Evolutionary conservation across 106 monocot species (phyloP), one percentile per base, ranked within the genome.

Genomic region (Apostasia ramifera): DNA sequence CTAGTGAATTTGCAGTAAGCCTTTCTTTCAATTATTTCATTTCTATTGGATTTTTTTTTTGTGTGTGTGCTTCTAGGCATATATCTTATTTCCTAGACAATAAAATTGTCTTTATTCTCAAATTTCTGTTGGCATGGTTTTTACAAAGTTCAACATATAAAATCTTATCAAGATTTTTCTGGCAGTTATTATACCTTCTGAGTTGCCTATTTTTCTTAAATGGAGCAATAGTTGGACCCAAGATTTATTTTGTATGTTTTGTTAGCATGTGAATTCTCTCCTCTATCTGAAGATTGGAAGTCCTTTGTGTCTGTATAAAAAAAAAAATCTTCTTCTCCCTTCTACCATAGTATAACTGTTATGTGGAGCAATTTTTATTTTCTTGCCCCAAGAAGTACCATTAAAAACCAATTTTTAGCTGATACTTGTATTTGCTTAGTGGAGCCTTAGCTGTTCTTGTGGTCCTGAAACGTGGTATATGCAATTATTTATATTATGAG

Each of bases 1-100:
- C 71, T 42, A 70, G 81, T 77, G 98, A 99, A 84, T 99, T 99
- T 90, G 90, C 98, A 40, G 93, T 99, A 46, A 85, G 98, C 77
- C 44, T 47, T 53, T 15, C 1, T 12, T 39, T 10, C 12, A 38
- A 6, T 45, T 55, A 8, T 58, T 61, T 57, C 65, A 15, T 66
- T 26, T 26, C 6, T 54, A 4, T 57, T 40, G 51, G 5, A 8
- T 65, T 68, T 57, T 54, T 6, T 26, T 48, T 38, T 40, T 48
- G 43, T 52, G 1, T 8, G 26, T 26, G 7, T 65, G 46, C 11
- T 44, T 3, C 47, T 37, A 48, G 45, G 14, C 13, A 48, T 6
- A 6, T 48, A 47, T 65, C 42, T 2, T 65, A 7, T 65, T 26
- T 47, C 9, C n/a, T 38, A 38, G 42, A 44, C 45, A 6, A 65